A percentile compares a stretch with the other conserved stretches of the same genome.
Conservation (phyloP, 306 rosid genomes). For the Morella rubra region DNA sequence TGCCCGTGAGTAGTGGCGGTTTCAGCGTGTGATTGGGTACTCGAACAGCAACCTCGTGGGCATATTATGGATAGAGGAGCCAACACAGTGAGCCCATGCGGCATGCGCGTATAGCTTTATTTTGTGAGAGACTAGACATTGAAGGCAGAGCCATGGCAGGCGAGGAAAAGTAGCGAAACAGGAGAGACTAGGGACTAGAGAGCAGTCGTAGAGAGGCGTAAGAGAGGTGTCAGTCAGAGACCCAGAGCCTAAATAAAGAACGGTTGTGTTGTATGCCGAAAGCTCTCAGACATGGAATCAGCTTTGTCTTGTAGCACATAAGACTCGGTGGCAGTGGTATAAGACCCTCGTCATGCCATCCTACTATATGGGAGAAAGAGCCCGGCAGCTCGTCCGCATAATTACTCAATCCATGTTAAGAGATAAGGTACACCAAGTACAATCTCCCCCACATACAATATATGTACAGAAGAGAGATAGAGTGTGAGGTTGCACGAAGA, state of each 20-base stretch:
- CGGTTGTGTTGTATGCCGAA: background rate
- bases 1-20: background rate
- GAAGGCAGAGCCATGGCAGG: constrained; percentile 10
- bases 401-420: constrained; percentile 32
- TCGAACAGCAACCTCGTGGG: background rate
- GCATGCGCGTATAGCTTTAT: constrained; percentile 6
- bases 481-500: too few species aligned
- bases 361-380: background rate
- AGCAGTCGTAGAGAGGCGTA: constrained; percentile 21
- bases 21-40: constrained; percentile 3
- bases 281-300: background rate
- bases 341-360: background rate
- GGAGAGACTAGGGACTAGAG: constrained; percentile 40
- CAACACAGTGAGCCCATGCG: too few species aligned
- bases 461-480: too few species aligned
- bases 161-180: constrained; percentile 11
- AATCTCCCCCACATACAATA: background rate
- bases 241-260: constrained; percentile 6
- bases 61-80: too few species aligned
- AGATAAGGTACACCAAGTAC: constrained; percentile 30
- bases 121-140: constrained; percentile 4
- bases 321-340: too few species aligned
- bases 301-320: background rate
- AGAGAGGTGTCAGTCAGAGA: constrained; percentile 13
- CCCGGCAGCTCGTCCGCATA: background rate